Evolutionary conservation across 176 grass and related monocot genomes (phyloP).

Genomic region (Bothriochloa decipiens): DNA sequence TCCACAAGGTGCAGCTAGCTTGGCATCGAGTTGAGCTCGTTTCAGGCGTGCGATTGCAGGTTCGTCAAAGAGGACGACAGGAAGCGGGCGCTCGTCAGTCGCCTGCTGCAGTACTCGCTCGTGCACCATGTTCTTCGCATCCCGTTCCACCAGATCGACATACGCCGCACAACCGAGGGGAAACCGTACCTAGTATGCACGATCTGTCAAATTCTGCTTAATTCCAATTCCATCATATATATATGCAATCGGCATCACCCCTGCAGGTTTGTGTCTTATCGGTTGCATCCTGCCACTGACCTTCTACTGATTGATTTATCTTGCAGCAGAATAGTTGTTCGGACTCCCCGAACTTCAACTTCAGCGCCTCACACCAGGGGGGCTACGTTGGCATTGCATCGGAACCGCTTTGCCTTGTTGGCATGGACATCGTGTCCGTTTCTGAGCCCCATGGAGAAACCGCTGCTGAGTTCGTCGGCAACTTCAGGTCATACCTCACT

Average conservation of each 20-base stretch:
- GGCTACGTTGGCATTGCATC: constrained; percentile 83
- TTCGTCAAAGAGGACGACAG: constrained; percentile 70
- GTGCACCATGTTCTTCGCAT: constrained; percentile 57
- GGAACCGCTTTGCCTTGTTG: constrained; percentile 67
- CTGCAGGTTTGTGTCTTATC: neutral
- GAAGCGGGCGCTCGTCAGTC: constrained; percentile 76
- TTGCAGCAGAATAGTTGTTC: constrained; percentile 36
- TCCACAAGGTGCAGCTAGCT: too few species aligned
- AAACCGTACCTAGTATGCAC: constrained; percentile 71
- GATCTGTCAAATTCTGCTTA: neutral
- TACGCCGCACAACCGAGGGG: constrained; percentile 60
- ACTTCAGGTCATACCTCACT: constrained; percentile 68
- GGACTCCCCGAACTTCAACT: constrained; percentile 67
- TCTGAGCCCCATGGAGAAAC: constrained; percentile 52
- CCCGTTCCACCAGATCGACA: constrained; percentile 55
- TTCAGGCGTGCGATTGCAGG: constrained; percentile 40
- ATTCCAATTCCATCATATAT: neutral
- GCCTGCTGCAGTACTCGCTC: constrained; percentile 73
- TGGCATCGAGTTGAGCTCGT: neutral
- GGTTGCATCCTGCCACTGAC: neutral
- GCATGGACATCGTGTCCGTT: constrained; percentile 73
- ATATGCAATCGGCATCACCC: neutral
- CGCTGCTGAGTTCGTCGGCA: constrained; percentile 53
- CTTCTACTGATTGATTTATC: neutral
- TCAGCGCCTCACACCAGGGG: constrained; percentile 81